Evolutionary conservation across 352 stramenopile genomes (phyloP).

Genomic region (Globisporangium iwayamae): DNA sequence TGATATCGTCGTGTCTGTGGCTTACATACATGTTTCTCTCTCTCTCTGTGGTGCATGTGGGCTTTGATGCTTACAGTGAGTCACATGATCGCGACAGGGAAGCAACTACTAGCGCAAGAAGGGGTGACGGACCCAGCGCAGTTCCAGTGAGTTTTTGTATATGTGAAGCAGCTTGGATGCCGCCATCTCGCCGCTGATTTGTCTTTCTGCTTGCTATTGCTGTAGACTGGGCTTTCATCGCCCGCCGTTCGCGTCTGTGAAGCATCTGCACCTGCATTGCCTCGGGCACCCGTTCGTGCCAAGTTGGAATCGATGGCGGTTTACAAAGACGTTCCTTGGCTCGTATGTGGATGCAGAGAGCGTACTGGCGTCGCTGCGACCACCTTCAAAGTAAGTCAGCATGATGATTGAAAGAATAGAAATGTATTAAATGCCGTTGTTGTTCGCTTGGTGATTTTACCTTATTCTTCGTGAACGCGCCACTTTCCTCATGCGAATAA

Average conservation of each 20-base stretch:
- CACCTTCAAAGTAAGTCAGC: not conserved
- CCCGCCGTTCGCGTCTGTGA: conserved; percentile 62
- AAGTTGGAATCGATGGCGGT: conserved; percentile 60
- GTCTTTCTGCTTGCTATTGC: not conserved
- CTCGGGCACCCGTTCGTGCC: conserved; percentile 60
- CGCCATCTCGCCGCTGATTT: not conserved
- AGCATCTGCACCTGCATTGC: conserved; percentile 75
- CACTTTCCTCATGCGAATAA: not conserved
- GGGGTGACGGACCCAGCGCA: conserved; percentile 30
- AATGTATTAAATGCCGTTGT: not conserved
- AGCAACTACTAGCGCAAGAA: conserved; percentile 39
- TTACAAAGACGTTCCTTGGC: conserved; percentile 44
- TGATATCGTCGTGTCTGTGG: not conserved
- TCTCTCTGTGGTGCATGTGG: not conserved
- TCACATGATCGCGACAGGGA: conserved; percentile 56
- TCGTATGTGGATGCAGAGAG: conserved; percentile 58
- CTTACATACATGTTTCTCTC: no score
- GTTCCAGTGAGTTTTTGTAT: conserved; percentile 25
- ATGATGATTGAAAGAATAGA: conserved; percentile 7
- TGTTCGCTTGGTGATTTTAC: not conserved
- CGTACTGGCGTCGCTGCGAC: conserved; percentile 29
- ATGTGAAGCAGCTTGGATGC: not conserved
- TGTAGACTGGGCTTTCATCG: conserved; percentile 69
- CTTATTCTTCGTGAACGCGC: not conserved
- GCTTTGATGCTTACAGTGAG: conserved; percentile 28